Conservation (phyloP, 108 stramenopile genomes). For the Fragilariopsis cylindrus region DNA sequence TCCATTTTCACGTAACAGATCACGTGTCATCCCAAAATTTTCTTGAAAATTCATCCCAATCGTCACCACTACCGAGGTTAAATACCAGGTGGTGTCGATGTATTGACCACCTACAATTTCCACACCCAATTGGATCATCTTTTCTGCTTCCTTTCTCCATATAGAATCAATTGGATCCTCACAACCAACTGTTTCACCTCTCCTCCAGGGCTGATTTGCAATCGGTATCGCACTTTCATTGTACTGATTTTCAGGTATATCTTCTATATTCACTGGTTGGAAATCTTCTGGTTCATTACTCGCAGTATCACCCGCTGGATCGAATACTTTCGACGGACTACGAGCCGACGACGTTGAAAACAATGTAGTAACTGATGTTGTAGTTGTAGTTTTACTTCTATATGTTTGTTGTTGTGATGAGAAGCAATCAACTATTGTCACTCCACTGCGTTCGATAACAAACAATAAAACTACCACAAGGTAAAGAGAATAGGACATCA, state of each 20-base stretch:
- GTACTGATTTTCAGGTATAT: conserved; percentile 32
- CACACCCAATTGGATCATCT: conserved; percentile 57
- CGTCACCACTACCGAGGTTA: conserved; percentile 62
- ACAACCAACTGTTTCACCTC: conserved; percentile 76
- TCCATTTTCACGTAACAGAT: conserved; percentile 24
- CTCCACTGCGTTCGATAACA: background rate
- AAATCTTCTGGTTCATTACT: conserved; percentile 25
- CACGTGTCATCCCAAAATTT: conserved; percentile 29
- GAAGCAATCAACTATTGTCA: background rate
- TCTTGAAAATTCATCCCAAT: conserved; percentile 29
- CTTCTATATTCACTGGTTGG: conserved; percentile 25
- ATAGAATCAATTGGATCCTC: conserved; percentile 74
- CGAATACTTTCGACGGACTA: conserved; percentile 35
- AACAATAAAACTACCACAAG: background rate
- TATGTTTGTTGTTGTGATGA: background rate
- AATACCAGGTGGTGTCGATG: conserved; percentile 83
- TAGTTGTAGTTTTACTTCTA: background rate
- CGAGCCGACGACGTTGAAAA: background rate
- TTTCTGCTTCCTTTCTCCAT: conserved; percentile 76
- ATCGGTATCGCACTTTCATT: conserved; percentile 56
- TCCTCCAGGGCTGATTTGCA: conserved; percentile 83
- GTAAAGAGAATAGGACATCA: background rate
- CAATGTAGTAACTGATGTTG: background rate
- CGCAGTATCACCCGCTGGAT: conserved; percentile 50
- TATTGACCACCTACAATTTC: conserved; percentile 53